Evolutionary conservation across 148 eudicot genomes (phyloP).

Genomic region (Fagopyrum tataricum): DNA sequence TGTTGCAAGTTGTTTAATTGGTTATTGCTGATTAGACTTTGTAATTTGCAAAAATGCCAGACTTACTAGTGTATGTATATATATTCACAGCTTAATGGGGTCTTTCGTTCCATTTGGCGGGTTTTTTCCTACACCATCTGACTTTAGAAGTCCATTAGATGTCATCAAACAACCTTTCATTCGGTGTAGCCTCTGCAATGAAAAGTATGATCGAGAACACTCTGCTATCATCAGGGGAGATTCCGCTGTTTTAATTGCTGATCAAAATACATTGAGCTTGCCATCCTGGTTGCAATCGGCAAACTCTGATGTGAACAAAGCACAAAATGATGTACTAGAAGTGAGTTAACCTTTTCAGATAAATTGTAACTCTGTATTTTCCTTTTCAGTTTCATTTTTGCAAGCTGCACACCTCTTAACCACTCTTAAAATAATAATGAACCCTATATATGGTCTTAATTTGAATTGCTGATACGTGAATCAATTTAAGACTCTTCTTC

Average conservation of each 20-base stretch:
- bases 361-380: neutral
- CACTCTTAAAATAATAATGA: neutral
- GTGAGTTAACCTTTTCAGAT: conserved; percentile 37
- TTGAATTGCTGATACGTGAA: neutral
- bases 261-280: conserved; percentile 31
- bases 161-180: conserved; percentile 25
- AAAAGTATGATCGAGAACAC: conserved; percentile 61
- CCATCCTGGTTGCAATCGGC: conserved; percentile 48
- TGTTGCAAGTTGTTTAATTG: neutral
- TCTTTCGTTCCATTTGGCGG: conserved; percentile 99
- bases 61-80: conserved; percentile 17
- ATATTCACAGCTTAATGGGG: conserved; percentile 74
- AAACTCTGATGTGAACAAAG: conserved; percentile 39
- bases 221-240: conserved; percentile 38
- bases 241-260: conserved; percentile 34
- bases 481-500: conserved; percentile 27
- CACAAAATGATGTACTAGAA: conserved; percentile 27
- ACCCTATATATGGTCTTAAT: neutral
- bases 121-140: conserved; percentile 67
- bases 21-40: conserved; percentile 6
- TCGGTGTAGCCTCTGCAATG: conserved; percentile 52
- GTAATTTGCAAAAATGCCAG: neutral
- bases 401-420: neutral
- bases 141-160: conserved; percentile 30
- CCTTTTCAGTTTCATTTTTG: neutral